Percentiles rank a stretch among this genome's conserved stretches.
These are phyloP conservation scores for Fusarium sublunatum DNA, from an alignment of 2,329 filamentous ascomycete genomes.

Conservation along the genomic window DNA sequence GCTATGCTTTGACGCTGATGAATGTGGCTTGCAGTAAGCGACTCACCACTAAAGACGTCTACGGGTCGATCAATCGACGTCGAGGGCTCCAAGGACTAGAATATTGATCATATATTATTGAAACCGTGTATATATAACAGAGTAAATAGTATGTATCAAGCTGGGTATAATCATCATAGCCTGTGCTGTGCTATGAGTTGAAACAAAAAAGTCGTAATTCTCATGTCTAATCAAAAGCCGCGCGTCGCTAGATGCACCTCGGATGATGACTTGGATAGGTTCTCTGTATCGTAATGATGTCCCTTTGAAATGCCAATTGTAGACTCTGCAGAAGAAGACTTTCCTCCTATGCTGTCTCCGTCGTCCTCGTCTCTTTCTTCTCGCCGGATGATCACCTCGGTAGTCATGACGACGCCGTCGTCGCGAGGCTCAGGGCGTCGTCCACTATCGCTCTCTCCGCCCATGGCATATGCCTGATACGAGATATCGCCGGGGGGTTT, in stretches of 20 bases:
- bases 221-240: conserved; percentile 28
- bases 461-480: conserved; percentile 42
- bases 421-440: conserved; percentile 5
- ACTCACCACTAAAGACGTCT: background rate
- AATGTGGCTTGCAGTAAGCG: conserved; percentile 1
- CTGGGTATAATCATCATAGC: conserved; percentile 30
- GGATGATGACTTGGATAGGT: conserved; percentile 43
- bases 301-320: conserved; percentile 23
- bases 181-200: background rate
- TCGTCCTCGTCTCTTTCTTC: conserved; percentile 38
- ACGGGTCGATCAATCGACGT: too few relatives aligned
- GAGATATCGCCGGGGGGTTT: conserved; percentile 32
- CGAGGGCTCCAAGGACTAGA: background rate
- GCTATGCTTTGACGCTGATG: background rate
- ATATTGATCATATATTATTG: background rate
- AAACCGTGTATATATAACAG: background rate
- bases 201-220: background rate
- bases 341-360: conserved; percentile 28
- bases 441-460: conserved; percentile 32
- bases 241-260: conserved; percentile 42
- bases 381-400: conserved; percentile 38
- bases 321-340: conserved; percentile 29
- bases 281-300: conserved; percentile 25
- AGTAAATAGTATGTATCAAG: background rate
- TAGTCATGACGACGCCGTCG: conserved; percentile 44